Percentiles rank a stretch among this genome's conserved stretches.
These are phyloP conservation scores for Boletus reticulatus DNA, from an alignment of 768 basidiomycete species.

Conservation along the genomic window DNA sequence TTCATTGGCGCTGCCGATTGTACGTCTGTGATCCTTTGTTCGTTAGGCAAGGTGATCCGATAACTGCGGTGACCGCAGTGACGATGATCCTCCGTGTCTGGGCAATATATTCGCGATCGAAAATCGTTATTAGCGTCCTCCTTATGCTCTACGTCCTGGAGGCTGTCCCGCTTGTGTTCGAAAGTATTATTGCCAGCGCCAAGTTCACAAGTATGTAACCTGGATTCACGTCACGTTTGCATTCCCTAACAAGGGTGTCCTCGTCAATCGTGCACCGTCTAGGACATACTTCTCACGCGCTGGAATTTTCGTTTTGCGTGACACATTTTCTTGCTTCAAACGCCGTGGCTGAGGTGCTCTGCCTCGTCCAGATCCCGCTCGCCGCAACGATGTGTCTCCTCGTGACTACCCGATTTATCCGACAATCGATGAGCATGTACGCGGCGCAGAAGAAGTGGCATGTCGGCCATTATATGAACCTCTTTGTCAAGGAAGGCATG, in stretches of 20 bases:
- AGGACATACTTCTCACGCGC: no score
- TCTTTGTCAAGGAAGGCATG: not conserved
- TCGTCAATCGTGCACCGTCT: no score
- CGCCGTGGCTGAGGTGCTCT: no score
- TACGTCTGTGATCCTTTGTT: not conserved
- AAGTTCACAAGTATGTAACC: not conserved
- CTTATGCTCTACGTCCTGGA: not conserved
- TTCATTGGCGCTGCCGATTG: slow-evolving; percentile 7
- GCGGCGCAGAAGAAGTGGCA: not conserved
- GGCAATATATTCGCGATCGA: slow-evolving; percentile 7
- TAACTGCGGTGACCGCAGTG: not conserved
- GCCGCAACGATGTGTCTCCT: not conserved
- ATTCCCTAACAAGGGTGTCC: no score
- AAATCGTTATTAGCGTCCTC: slow-evolving; percentile 1
- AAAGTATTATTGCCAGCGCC: not conserved
- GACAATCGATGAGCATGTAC: not conserved
- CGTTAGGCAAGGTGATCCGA: not conserved
- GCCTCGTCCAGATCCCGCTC: not conserved
- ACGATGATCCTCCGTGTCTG: slow-evolving; percentile 14
- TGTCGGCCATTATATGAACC: not conserved
- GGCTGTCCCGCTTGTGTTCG: not conserved
- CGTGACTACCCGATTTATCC: not conserved
- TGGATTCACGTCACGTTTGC: no score
- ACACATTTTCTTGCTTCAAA: no score
- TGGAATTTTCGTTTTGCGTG: no score